Conservation (phyloP, 2,329 filamentous ascomycete species). For the Penicillium sp. region DNA sequence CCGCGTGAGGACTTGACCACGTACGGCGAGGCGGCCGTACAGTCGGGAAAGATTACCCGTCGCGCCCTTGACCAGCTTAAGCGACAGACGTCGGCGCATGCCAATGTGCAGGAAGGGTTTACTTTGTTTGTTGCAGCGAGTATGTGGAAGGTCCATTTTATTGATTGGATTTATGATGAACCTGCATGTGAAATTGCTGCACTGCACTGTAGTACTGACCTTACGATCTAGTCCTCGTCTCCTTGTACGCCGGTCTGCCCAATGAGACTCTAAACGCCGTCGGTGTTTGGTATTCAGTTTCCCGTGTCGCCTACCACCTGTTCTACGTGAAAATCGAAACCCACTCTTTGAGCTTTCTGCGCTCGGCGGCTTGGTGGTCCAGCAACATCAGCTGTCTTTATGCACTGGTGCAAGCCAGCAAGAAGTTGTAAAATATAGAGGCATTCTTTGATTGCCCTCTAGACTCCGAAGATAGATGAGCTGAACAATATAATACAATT, state of each 20-base stretch:
- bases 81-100: slow-evolving; percentile 39
- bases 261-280: slow-evolving; percentile 38
- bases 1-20: slow-evolving; percentile 41
- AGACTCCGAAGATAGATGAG: not conserved
- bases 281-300: slow-evolving; percentile 39
- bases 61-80: slow-evolving; percentile 37
- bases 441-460: not conserved
- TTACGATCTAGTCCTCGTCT: slow-evolving; percentile 31
- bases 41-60: slow-evolving; percentile 39
- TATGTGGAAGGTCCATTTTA: slow-evolving; percentile 7
- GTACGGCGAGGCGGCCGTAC: slow-evolving; percentile 38
- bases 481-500: not conserved
- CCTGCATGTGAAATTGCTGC: not conserved
- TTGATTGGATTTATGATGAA: not conserved
- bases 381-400: slow-evolving; percentile 42
- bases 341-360: slow-evolving; percentile 30
- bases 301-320: slow-evolving; percentile 35
- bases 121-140: slow-evolving; percentile 39
- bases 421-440: slow-evolving; percentile 24
- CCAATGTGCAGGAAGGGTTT: slow-evolving; percentile 38
- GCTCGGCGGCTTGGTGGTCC: slow-evolving; percentile 42
- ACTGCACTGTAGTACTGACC: not conserved
- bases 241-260: slow-evolving; percentile 37
- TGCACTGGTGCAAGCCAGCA: slow-evolving; percentile 38
- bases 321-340: slow-evolving; percentile 39